Evolutionary conservation across 2,329 filamentous ascomycete genomes (phyloP).

Genomic region (Epichloe brachyelytri): DNA sequence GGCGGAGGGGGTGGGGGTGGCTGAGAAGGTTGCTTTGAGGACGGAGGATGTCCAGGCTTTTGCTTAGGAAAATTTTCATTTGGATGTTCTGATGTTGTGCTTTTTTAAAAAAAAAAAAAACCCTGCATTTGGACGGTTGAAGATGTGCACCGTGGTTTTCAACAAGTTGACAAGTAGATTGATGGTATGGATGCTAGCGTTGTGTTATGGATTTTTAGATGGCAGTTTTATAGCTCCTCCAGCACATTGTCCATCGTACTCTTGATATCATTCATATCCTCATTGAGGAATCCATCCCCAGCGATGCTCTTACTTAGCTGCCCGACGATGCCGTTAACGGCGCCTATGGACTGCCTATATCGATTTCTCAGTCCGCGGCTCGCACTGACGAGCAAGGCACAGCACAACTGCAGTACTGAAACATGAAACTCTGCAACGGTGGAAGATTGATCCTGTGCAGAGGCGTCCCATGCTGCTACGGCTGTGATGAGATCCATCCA

Average conservation of each 20-base stretch:
- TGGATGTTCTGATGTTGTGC: no score
- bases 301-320: slow-evolving; percentile 25
- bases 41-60: neutral
- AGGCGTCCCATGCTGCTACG: slow-evolving; percentile 34
- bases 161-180: no score
- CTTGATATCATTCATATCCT: slow-evolving; percentile 34
- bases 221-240: neutral
- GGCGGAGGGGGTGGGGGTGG: slow-evolving; percentile 17
- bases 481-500: slow-evolving; percentile 45
- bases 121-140: no score
- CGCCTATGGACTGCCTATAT: slow-evolving; percentile 37
- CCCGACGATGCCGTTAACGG: slow-evolving; percentile 34
- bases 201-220: no score
- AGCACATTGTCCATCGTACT: slow-evolving; percentile 12
- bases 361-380: slow-evolving; percentile 33
- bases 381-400: slow-evolving; percentile 35
- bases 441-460: slow-evolving; percentile 15
- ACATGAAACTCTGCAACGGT: slow-evolving; percentile 36
- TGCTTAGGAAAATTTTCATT: no score
- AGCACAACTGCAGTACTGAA: slow-evolving; percentile 42
- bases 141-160: no score
- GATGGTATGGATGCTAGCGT: no score
- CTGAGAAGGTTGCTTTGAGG: neutral
- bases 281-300: slow-evolving; percentile 17
- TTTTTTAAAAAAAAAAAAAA: no score